Evolutionary conservation across 768 basidiomycete species (phyloP), one percentile per base, ranked within the genome.

Genomic region (Lentinula lateritia): DNA sequence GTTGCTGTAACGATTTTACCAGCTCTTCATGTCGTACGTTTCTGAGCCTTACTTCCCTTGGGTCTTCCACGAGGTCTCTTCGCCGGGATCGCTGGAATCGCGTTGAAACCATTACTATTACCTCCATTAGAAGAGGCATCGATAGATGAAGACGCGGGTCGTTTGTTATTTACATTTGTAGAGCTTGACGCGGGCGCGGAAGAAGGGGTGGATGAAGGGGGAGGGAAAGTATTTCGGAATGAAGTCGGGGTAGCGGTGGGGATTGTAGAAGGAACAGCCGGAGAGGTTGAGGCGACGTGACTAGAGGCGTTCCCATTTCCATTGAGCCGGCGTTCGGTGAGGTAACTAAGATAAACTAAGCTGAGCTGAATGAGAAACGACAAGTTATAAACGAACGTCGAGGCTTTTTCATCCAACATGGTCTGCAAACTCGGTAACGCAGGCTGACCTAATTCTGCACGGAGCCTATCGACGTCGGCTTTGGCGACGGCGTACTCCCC

Each of bases 401-500:
- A 71, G 9, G 74, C 81, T 76, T 81, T 90, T 67, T 92, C 92
- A 50, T 93, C 91, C 41, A 93, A 72, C 35, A 85, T 90, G 36
- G 76, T 75, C 66, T 93, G 90, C 50, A 93, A 66, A 66, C 80
- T 86, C 2, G 90, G 90, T 12, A 92, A 72, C 2, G 92, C 85
- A 0, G 83, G 75, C 66, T 93, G 87, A 0, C 90, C 92, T 6
- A 93, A 83, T 69, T 93, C 91, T 56, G 78, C 77, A 43, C 92
- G 83, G 50, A 93, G 76, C 57, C 81, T 75, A 68, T 93, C 92
- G 52, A 93, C 92, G 63, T 93, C 90, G 34, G 73, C 73, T 70
- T 93, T 93, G 5, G 91, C 87, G 7, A 74, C 71, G 13, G 87
- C 78, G 68, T 93, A 93, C 64, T 92, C 91, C 39, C 87, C 88